Evolutionary conservation across 2,329 filamentous ascomycete genomes (phyloP).

Genomic region (Verticillium dahliae): DNA sequence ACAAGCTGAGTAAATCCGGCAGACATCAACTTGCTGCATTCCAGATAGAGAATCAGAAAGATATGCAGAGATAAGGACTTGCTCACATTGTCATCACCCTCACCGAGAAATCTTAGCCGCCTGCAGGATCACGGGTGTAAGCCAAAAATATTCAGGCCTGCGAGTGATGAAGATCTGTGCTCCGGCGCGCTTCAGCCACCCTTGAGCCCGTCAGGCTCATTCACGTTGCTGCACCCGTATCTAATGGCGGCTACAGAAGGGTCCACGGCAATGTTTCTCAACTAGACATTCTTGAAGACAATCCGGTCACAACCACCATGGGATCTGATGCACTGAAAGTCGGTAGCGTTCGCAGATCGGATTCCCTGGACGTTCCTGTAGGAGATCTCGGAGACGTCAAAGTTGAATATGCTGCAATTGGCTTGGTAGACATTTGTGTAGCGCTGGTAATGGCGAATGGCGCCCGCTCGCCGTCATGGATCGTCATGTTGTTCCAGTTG

Average conservation of each 20-base stretch:
- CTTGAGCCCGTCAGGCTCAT: constrained; percentile 1
- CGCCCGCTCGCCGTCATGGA: constrained; percentile 1
- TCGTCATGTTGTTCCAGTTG: constrained; percentile 2
- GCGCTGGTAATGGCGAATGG: constrained; percentile 2
- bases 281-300: background rate
- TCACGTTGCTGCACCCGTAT: constrained; percentile 5
- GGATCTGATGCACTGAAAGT: constrained; percentile 2
- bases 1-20: no score
- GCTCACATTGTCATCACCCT: no score
- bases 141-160: no score
- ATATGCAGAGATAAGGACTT: no score
- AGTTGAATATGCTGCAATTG: background rate
- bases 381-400: constrained; percentile 2
- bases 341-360: background rate
- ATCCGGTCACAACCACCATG: background rate
- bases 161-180: no score
- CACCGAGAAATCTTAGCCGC: no score
- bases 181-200: no score
- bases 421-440: background rate
- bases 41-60: no score
- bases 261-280: background rate
- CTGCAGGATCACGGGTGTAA: no score
- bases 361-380: background rate
- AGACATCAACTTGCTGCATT: no score
- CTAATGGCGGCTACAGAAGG: background rate